Evolutionary conservation across 192 early-diverging fungal genomes (phyloP).

Genomic region (Chytriomyces confervae): DNA sequence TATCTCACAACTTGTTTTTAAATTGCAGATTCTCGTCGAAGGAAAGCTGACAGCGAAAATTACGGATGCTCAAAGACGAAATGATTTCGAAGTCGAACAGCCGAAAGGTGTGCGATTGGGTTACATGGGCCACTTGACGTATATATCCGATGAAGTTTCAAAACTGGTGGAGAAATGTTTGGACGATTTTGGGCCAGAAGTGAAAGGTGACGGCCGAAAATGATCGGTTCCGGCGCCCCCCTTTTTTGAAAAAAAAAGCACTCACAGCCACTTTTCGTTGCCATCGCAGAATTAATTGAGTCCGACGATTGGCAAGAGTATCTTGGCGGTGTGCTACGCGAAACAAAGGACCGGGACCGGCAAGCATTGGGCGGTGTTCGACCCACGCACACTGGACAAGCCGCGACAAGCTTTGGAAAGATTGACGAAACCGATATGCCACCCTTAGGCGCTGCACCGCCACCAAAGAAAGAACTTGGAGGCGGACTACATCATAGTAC

Average conservation of each 20-base stretch:
- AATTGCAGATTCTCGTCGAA: conserved; percentile 74
- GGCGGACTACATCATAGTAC: conserved; percentile 20
- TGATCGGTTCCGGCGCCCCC: too few relatives aligned
- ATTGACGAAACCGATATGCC: conserved; percentile 50
- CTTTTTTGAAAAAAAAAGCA: not conserved
- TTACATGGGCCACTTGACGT: conserved; percentile 98
- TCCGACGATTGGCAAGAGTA: conserved; percentile 65
- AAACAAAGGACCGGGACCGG: conserved; percentile 62
- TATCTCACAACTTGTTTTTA: conserved; percentile 8
- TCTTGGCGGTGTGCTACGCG: conserved; percentile 47
- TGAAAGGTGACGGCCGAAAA: conserved; percentile 42
- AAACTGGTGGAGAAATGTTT: conserved; percentile 82
- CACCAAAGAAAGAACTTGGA: conserved; percentile 33
- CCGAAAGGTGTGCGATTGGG: conserved; percentile 91
- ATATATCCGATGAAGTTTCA: conserved; percentile 94
- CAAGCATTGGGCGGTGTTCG: conserved; percentile 61
- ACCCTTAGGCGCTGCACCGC: conserved; percentile 22
- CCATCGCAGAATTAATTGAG: conserved; percentile 44
- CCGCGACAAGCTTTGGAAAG: conserved; percentile 30
- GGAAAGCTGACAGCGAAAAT: conserved; percentile 86
- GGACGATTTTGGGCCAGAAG: conserved; percentile 51
- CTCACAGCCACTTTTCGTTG: not conserved
- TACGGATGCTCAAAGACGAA: conserved; percentile 78
- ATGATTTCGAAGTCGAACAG: conserved; percentile 79
- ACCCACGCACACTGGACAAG: conserved; percentile 50